These are phyloP conservation scores for Mimosa pudica DNA, from an alignment of 306 rosid genomes.

Conservation along the genomic window DNA sequence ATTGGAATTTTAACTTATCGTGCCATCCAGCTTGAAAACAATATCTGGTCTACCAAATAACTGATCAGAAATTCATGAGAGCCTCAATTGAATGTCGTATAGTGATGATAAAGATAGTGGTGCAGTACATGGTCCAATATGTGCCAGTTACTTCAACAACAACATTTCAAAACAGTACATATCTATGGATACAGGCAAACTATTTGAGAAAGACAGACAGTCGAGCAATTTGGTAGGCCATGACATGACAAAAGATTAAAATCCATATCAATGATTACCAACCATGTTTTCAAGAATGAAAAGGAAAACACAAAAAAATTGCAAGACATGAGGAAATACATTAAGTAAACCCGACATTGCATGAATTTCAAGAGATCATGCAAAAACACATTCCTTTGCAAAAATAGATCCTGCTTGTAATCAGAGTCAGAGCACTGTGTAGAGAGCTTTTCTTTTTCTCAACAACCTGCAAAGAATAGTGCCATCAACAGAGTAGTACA, in stretches of 20 bases:
- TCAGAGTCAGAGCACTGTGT: conserved; percentile 40
- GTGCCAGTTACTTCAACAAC: conserved; percentile 19
- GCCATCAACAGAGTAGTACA: conserved; percentile 34
- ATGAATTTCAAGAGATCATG: conserved; percentile 44
- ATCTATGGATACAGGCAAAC: background rate
- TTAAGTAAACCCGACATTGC: conserved; percentile 67
- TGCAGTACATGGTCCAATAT: background rate
- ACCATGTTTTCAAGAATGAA: background rate
- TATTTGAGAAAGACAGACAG: background rate
- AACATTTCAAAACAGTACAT: conserved; percentile 28
- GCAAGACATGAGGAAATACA: conserved; percentile 46
- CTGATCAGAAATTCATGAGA: background rate
- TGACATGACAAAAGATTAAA: conserved; percentile 7
- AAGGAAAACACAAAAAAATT: background rate
- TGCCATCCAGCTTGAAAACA: background rate
- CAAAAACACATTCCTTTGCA: conserved; percentile 43
- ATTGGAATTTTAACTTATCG: background rate
- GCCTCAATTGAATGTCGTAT: background rate
- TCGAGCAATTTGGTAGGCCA: conserved; percentile 18
- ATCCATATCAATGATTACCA: conserved; percentile 3
- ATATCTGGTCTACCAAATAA: background rate
- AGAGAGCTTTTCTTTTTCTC: conserved; percentile 41
- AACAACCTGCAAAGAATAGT: conserved; percentile 55
- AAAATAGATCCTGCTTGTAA: conserved; percentile 35
- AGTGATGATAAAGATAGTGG: background rate